Evolutionary conservation across 805 yeast species (phyloP).

Genomic region (Kuraishia floccosa): DNA sequence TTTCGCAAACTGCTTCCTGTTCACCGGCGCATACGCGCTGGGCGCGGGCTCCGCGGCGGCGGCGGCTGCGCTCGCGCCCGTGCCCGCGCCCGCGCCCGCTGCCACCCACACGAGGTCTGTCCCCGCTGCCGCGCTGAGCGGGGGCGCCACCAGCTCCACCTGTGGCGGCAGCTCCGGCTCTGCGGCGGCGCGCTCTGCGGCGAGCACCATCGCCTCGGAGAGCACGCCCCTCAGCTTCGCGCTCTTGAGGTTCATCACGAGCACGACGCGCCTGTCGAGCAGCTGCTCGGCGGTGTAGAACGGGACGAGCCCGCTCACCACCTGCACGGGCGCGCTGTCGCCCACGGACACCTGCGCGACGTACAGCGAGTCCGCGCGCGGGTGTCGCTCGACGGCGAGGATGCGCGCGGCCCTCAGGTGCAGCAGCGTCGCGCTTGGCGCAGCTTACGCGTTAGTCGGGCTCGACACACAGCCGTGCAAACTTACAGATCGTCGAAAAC

Average conservation of each 20-base stretch:
- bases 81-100: no score
- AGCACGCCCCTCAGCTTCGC: slow-evolving; percentile 50
- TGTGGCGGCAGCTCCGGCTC: slow-evolving; percentile 8
- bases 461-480: no score
- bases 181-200: slow-evolving; percentile 24
- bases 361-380: slow-evolving; percentile 46
- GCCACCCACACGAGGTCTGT: no score
- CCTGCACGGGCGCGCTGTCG: slow-evolving; percentile 17
- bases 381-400: slow-evolving; percentile 32
- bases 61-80: no score
- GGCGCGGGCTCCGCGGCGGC: no score
- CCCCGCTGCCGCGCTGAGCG: no score
- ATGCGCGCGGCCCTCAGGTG: slow-evolving; percentile 36
- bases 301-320: slow-evolving; percentile 50
- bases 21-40: no score
- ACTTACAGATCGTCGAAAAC: no score
- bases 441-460: neutral
- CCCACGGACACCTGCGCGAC: slow-evolving; percentile 36
- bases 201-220: slow-evolving; percentile 58
- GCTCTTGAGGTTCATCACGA: slow-evolving; percentile 47
- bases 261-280: slow-evolving; percentile 29
- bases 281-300: slow-evolving; percentile 27
- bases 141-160: slow-evolving; percentile 39
- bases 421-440: slow-evolving; percentile 10
- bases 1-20: no score